These are phyloP conservation scores for Syncephalastrum racemosum DNA, from an alignment of 371 early-diverging fungal genomes.

Conservation along the genomic window DNA sequence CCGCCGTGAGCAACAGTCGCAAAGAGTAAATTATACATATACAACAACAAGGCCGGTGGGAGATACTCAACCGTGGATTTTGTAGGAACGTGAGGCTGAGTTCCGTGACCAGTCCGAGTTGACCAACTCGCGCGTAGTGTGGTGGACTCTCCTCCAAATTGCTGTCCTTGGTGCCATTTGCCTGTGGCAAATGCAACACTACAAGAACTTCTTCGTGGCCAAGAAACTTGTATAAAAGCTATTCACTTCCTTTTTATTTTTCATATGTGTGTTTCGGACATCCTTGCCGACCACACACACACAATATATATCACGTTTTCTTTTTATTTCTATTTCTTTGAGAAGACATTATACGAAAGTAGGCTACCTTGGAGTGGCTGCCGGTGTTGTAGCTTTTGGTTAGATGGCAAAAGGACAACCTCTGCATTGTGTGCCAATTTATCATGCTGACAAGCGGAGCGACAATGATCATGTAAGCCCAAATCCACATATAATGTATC, in stretches of 20 bases:
- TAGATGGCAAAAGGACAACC: too few relatives aligned
- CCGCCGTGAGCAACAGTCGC: conserved; percentile 86
- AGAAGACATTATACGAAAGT: too few relatives aligned
- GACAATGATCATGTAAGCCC: too few relatives aligned
- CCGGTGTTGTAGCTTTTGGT: too few relatives aligned
- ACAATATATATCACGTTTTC: too few relatives aligned
- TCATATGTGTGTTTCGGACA: too few relatives aligned
- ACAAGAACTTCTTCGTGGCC: conserved; percentile 89
- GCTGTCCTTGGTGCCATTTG: conserved; percentile 79
- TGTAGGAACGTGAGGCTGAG: conserved; percentile 83
- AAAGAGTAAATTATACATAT: conserved; percentile 63
- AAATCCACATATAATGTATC: neutral
- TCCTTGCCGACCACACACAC: too few relatives aligned
- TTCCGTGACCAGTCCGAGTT: conserved; percentile 85
- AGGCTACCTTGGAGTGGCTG: too few relatives aligned
- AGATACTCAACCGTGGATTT: neutral
- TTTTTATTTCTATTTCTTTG: too few relatives aligned
- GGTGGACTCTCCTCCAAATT: conserved; percentile 89
- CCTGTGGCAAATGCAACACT: conserved; percentile 91
- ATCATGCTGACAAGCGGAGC: too few relatives aligned
- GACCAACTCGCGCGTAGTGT: conserved; percentile 82
- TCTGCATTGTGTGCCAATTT: too few relatives aligned
- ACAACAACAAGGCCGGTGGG: neutral
- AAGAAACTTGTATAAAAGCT: conserved; percentile 85
- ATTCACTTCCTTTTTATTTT: neutral